Evolutionary conservation across 2,329 filamentous ascomycete genomes (phyloP), one percentile per base, ranked within the genome.

Genomic region (Paraphaeosphaeria minitans): DNA sequence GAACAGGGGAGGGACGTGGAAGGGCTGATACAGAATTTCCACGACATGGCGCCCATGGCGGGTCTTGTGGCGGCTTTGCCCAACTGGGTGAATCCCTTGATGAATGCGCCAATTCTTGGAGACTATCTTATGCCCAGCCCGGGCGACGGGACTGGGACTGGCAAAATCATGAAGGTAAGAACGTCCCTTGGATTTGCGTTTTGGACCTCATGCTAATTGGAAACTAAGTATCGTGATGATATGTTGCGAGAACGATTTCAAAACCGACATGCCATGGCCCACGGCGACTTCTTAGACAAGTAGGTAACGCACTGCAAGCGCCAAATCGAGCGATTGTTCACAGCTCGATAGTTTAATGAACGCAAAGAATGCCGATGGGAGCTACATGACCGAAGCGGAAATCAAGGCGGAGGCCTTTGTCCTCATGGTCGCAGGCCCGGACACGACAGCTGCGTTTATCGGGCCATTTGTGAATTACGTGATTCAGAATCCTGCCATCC

Each of bases 211-310:
- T n/a, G n/a, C n/a, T n/a, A n/a, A n/a, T n/a, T n/a, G n/a, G n/a
- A 35, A 4, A 12, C 14, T 6, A 16, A 50, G 47, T 50, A 50
- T n/a, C 47, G 47, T 5, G 47, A 50, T 16, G 47, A 50, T 19
- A 50, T 50, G 47, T 13, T 50, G 27, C 16, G 27, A 50, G 5
- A 4, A 5, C 47, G 47, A 2, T 35, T 50, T 4, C 29, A 16
- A 35, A 16, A 35, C 16, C 47, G 47, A 19, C 47, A 50, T 14
- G 47, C 47, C 47, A 33, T 13, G 6, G 33, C 16, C 6, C 47
- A 50, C 47, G 29, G 47, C 21, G 47, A 50, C 14, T 50, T 50
- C 47, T n/a, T 50, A 50, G 47, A 50, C 47, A 50, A 50, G 47
- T 50, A n/a, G 16, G 47, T n/a, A n/a, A n/a, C n/a, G n/a, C n/a